Evolutionary conservation across 2,329 filamentous ascomycete species (phyloP).

Genomic region (Colletotrichum incanum): DNA sequence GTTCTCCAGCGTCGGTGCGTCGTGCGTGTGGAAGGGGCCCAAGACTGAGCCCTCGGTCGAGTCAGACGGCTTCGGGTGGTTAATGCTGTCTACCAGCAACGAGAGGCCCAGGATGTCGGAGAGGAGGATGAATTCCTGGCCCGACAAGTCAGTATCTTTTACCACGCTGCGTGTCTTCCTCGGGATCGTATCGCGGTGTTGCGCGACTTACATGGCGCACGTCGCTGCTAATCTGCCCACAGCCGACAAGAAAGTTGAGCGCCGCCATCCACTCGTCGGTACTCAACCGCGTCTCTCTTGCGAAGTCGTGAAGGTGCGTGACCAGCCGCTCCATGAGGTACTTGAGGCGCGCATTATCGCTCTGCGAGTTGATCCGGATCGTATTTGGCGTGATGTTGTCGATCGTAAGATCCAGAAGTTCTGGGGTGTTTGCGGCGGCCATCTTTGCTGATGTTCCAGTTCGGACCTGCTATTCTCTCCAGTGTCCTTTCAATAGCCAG

Average conservation of each 20-base stretch:
- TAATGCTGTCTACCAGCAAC: constrained; percentile 81
- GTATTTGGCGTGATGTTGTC: constrained; percentile 84
- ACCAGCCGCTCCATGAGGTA: constrained; percentile 81
- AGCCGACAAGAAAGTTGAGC: constrained; percentile 77
- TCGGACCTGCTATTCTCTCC: not conserved
- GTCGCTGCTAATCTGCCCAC: constrained; percentile 78
- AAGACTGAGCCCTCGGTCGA: constrained; percentile 84
- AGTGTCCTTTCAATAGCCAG: not conserved
- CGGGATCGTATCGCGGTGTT: too few species aligned
- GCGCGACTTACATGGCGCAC: constrained; percentile 72
- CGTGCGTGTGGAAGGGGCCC: constrained; percentile 85
- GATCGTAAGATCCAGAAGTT: constrained; percentile 77
- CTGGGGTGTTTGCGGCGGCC: constrained; percentile 51
- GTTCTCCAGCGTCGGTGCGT: constrained; percentile 68
- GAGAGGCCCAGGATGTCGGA: constrained; percentile 83
- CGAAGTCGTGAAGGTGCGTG: constrained; percentile 82
- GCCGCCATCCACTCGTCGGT: constrained; percentile 82
- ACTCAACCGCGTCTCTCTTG: constrained; percentile 80
- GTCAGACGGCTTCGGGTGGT: constrained; percentile 79
- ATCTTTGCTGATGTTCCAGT: constrained; percentile 8
- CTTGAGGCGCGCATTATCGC: constrained; percentile 72
- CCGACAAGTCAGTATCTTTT: not conserved
- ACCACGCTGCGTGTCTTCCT: not conserved
- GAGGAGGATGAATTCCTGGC: constrained; percentile 81
- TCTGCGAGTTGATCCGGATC: constrained; percentile 78